phyloP scores from a whole-genome alignment of 495 filamentous ascomycete genomes.

The Hypoxylon crocopeplum region DNA sequence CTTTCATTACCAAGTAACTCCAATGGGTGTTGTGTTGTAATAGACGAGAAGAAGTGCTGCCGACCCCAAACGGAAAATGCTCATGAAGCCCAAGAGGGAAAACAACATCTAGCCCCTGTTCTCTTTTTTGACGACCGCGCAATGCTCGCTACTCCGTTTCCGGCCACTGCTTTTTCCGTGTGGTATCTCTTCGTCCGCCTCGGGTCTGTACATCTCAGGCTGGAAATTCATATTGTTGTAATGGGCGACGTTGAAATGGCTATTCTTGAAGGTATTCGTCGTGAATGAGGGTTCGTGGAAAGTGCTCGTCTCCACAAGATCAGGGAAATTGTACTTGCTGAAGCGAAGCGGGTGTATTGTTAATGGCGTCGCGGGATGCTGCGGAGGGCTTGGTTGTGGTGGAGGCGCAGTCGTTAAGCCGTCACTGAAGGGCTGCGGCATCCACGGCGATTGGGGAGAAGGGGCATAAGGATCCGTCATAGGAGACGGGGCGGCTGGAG shows the following conservation, averaged over 20 bases:
- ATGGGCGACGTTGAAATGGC: constrained; percentile 82
- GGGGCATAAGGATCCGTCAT: constrained; percentile 46
- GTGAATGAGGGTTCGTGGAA: constrained; percentile 57
- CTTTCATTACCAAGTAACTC: constrained; percentile 31
- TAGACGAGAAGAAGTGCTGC: constrained; percentile 26
- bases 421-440: constrained; percentile 44
- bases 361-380: constrained; percentile 29
- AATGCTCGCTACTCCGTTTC: constrained; percentile 50
- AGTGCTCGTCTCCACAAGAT: constrained; percentile 46
- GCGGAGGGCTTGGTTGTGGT: constrained; percentile 44
- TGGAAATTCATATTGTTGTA: constrained; percentile 87
- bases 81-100: constrained; percentile 21
- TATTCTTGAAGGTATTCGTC: constrained; percentile 64
- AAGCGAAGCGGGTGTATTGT: constrained; percentile 51
- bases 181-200: constrained; percentile 48
- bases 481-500: constrained; percentile 37
- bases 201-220: constrained; percentile 66
- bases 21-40: constrained; percentile 2
- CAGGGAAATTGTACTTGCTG: constrained; percentile 54
- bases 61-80: constrained; percentile 41
- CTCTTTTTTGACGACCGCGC: constrained; percentile 44
- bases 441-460: constrained; percentile 52
- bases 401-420: constrained; percentile 33
- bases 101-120: constrained; percentile 36
- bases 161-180: constrained; percentile 38